A percentile compares a stretch with the other conserved stretches of the same genome.
phyloP scores from a whole-genome alignment of 2,329 filamentous ascomycete species.

The Uncinocarpus reesii region DNA sequence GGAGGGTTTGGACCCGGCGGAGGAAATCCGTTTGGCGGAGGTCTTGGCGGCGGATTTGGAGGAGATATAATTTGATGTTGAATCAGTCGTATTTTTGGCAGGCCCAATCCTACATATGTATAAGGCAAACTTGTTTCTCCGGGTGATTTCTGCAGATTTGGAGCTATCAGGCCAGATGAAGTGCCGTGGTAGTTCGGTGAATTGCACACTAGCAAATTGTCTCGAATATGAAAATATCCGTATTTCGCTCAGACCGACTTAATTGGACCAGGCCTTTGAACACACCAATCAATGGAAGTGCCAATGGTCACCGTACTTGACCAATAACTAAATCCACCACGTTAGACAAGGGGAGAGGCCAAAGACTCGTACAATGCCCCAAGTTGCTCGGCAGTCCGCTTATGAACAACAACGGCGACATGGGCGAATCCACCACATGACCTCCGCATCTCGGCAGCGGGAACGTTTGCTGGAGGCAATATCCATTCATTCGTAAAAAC shows the following conservation, averaged over 20 bases:
- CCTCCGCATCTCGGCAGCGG: conserved; percentile 10
- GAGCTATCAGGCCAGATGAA: too few species aligned
- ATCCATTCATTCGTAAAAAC: conserved; percentile 26
- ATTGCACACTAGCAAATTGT: too few species aligned
- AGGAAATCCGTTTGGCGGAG: conserved; percentile 27
- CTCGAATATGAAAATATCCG: too few species aligned
- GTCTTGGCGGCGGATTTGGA: conserved; percentile 46
- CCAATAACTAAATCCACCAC: background rate
- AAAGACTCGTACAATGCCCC: conserved; percentile 3
- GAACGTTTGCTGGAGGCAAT: conserved; percentile 19
- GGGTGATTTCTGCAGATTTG: too few species aligned
- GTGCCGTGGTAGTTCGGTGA: too few species aligned
- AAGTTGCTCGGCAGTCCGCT: conserved; percentile 12
- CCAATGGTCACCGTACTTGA: background rate
- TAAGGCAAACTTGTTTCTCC: too few species aligned
- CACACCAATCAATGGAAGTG: too few species aligned
- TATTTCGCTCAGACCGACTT: too few species aligned
- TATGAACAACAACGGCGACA: conserved; percentile 16
- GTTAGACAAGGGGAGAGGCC: background rate
- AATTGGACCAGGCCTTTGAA: too few species aligned
- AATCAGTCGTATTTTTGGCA: too few species aligned
- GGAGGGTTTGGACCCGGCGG: conserved; percentile 45
- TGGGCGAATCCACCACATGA: conserved; percentile 15
- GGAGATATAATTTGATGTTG: conserved; percentile 33
- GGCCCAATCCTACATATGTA: too few species aligned